Conservation (phyloP, 495 filamentous ascomycete genomes). For the Xylaria castorea region DNA sequence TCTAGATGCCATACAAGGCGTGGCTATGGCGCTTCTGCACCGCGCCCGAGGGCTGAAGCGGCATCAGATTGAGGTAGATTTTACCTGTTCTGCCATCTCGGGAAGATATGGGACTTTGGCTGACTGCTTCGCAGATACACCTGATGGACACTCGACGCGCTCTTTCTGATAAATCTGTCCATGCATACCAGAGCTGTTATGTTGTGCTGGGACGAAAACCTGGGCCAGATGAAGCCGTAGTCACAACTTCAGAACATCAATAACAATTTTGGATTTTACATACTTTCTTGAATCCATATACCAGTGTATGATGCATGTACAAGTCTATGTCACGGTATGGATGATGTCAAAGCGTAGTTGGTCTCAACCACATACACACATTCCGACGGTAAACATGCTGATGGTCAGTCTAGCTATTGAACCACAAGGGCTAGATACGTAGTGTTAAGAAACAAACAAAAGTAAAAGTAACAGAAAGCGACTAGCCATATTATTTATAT, state of each 20-base stretch:
- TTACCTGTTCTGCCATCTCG: conserved; percentile 38
- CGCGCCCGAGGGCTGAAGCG: conserved; percentile 19
- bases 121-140: conserved; percentile 51
- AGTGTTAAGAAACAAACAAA: not conserved
- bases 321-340: not conserved
- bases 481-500: not conserved
- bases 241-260: not conserved
- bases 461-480: not conserved
- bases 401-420: not conserved
- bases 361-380: not conserved
- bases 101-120: not conserved
- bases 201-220: conserved; percentile 65
- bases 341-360: not conserved
- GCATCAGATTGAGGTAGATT: conserved; percentile 24
- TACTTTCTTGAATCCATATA: not conserved
- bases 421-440: not conserved
- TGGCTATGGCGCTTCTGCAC: conserved; percentile 36
- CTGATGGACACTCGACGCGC: conserved; percentile 64
- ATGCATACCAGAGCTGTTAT: conserved; percentile 61
- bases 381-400: not conserved
- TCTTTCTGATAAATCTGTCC: conserved; percentile 60
- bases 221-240: conserved; percentile 3
- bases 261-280: not conserved
- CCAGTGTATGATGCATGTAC: not conserved
- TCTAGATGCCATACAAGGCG: conserved; percentile 37